A percentile compares a stretch with the other conserved stretches of the same genome.
These are phyloP conservation scores for Parathielavia appendiculata DNA, from an alignment of 495 filamentous ascomycete species.

Conservation along the genomic window DNA sequence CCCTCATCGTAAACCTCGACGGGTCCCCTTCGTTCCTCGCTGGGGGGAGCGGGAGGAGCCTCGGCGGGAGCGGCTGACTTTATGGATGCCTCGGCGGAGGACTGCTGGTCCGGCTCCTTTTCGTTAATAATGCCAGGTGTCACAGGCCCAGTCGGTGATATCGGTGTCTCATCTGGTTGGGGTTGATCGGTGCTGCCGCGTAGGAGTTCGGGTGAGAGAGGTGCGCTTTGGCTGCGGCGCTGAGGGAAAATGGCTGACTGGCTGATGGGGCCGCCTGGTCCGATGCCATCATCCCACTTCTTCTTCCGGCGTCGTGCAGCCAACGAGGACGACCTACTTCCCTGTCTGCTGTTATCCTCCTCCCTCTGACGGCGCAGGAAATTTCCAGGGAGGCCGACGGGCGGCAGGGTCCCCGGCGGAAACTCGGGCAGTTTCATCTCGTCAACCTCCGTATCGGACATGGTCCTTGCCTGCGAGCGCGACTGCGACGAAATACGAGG, in stretches of 20 bases:
- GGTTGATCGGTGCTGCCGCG: conserved; percentile 17
- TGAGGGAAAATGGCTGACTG: conserved; percentile 85
- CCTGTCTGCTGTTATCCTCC: conserved; percentile 57
- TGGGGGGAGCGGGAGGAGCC: conserved; percentile 18
- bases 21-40: conserved; percentile 34
- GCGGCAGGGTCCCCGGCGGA: conserved; percentile 74
- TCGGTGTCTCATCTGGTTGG: conserved; percentile 22
- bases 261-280: conserved; percentile 82
- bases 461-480: conserved; percentile 77
- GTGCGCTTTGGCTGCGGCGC: conserved; percentile 44
- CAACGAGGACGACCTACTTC: conserved; percentile 57
- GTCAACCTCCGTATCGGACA: conserved; percentile 48
- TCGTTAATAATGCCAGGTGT: conserved; percentile 4
- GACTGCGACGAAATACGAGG: conserved; percentile 84
- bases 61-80: conserved; percentile 22
- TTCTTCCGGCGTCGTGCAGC: conserved; percentile 59
- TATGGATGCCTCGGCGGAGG: conserved; percentile 3
- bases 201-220: conserved; percentile 20
- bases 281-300: conserved; percentile 63
- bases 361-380: conserved; percentile 80
- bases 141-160: conserved; percentile 25
- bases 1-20: conserved; percentile 79
- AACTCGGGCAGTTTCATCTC: conserved; percentile 58
- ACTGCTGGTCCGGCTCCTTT: conserved; percentile 13
- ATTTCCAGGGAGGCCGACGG: conserved; percentile 64